A percentile compares a stretch with the other conserved stretches of the same genome.
phyloP scores from a whole-genome alignment of 768 basidiomycete genomes.

The Tricholomella constricta region DNA sequence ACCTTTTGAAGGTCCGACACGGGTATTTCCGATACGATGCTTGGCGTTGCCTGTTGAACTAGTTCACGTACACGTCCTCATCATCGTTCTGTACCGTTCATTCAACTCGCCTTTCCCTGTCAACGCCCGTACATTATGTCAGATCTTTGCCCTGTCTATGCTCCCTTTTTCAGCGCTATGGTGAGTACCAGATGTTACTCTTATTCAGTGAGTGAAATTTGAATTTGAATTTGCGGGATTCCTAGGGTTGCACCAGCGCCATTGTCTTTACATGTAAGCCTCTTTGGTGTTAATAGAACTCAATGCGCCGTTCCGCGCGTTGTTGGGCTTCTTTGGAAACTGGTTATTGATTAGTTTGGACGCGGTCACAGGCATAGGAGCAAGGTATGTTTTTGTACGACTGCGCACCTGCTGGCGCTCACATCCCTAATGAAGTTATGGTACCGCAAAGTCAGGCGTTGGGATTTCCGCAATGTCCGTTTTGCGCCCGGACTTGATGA shows the following conservation, averaged over 20 bases:
- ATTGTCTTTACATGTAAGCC: conserved; percentile 96
- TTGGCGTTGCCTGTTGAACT: conserved; percentile 16
- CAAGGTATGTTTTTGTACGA: conserved; percentile 56
- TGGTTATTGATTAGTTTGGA: conserved; percentile 11
- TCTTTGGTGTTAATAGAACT: neutral
- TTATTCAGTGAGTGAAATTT: neutral
- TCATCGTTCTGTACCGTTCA: conserved; percentile 11
- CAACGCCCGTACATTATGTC: conserved; percentile 49
- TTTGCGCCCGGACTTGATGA: conserved; percentile 94
- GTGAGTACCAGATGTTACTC: conserved; percentile 45
- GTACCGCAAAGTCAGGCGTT: conserved; percentile 98
- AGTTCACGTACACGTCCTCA: conserved; percentile 17
- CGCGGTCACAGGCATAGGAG: conserved; percentile 67
- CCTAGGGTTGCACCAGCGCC: conserved; percentile 91
- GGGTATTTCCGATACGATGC: conserved; percentile 11
- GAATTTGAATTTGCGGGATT: conserved; percentile 1
- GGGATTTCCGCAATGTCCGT: conserved; percentile 98
- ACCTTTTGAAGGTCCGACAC: conserved; percentile 13
- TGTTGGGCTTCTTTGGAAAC: neutral
- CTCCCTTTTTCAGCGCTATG: conserved; percentile 98
- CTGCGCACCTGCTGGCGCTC: conserved; percentile 18
- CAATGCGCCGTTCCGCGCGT: neutral
- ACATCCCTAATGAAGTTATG: conserved; percentile 64
- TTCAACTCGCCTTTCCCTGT: conserved; percentile 6
- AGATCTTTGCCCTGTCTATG: conserved; percentile 91